Evolutionary conservation across 192 early-diverging fungal species (phyloP), one percentile per base, ranked within the genome.

Genomic region (Fimicolochytrium jonesii): DNA sequence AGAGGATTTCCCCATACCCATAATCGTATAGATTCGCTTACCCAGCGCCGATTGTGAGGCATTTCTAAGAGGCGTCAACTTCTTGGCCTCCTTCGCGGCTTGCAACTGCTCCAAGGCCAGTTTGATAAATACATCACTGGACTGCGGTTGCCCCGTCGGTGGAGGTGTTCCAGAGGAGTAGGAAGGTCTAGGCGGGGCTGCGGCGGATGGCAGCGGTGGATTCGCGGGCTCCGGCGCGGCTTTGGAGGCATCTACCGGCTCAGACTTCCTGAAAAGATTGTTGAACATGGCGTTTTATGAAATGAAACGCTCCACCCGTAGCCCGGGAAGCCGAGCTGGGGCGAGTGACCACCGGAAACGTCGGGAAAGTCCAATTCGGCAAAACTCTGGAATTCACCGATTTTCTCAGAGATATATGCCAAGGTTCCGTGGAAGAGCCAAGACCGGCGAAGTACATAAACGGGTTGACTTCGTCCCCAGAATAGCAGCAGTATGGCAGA

Each of bases 41-140:
- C 77, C 68, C 28, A 70, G 46, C 3, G 70, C 72, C 10, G 66
- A 59, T 52, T 75, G 74, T 13, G 67, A 55, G 7, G 76, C 77
- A 33, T 77, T 59, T 42, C 65, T 59, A 32, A 80, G 48, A 17
- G 42, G 31, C 13, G 59, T 61, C 11, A 74, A 28, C 64, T 75
- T 74, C 66, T 72, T 77, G 2, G 76, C 46, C 59, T 80, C 78
- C 39, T 75, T 80, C 9, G 75, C 71, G 34, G 42, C 61, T n/a
- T 58, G 37, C 18, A 80, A 23, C 53, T 72, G 74, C 58, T 80
- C 75, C 34, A 80, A 63, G 4, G 78, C 77, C 17, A 64, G 55
- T 43, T 77, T 76, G 57, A 80, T 80, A 65, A 80, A 80, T 4
- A 78, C 74, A 55, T 77, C 78, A 42, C 45, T 49, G 23, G 69